Evolutionary conservation across 441 rosid species (phyloP).

Genomic region (Codiaeum variegatum): DNA sequence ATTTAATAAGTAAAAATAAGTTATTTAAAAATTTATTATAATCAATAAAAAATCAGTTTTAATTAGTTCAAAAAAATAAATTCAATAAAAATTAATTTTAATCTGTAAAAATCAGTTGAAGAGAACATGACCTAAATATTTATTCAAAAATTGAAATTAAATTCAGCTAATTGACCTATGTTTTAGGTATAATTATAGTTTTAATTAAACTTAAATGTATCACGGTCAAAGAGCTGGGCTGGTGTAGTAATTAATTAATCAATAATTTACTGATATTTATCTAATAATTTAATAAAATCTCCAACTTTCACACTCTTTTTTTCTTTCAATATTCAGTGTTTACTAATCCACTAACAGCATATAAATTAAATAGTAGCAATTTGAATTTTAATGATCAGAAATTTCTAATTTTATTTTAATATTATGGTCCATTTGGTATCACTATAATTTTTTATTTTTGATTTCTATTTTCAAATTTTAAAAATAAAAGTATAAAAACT

Average conservation of each 20-base stretch:
- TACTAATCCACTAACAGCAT: not conserved
- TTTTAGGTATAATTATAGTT: not conserved
- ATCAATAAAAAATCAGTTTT: no score
- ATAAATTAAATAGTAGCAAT: not conserved
- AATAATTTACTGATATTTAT: not conserved
- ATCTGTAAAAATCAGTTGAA: no score
- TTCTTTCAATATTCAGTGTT: not conserved
- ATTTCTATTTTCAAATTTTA: no score
- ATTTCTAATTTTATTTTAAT: no score
- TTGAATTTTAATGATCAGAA: not conserved
- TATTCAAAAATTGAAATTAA: not conserved
- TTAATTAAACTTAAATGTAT: not conserved
- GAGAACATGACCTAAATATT: no score
- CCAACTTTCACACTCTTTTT: not conserved
- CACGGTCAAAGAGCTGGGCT: constrained; percentile 8
- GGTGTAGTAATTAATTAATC: not conserved
- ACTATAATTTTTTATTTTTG: no score
- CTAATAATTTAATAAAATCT: not conserved
- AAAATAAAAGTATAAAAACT: no score
- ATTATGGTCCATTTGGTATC: no score
- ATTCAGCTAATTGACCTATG: not conserved
- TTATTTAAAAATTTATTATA: no score
- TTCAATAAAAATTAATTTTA: no score
- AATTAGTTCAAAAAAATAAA: no score
- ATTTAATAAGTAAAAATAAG: no score